Evolutionary conservation across 768 basidiomycete genomes (phyloP), one percentile per base, ranked within the genome.

Genomic region (Chlorophyllum brunneum): DNA sequence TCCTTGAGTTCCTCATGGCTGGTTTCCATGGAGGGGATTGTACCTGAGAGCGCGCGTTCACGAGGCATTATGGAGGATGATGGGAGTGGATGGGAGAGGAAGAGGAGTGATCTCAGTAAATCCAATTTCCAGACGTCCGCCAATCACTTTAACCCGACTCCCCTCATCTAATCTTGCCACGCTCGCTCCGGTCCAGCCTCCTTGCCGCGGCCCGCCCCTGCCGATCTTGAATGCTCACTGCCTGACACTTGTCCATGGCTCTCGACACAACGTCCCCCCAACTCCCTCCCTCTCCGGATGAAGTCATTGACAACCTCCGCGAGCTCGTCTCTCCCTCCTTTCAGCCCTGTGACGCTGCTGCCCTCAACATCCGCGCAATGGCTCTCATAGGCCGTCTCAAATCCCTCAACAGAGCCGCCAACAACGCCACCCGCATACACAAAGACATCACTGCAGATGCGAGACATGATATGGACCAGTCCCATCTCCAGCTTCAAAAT

Each of bases 21-120:
- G 41, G 79, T 77, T 72, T 89, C 86, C 92, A 94, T 93, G 40
- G 90, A 92, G 16, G 92, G 92, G 65, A 95, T 94, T 9, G 86
- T 85, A 43, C 92, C 92, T 23, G 88, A 86, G 63, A 81, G 76
- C 15, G 81, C 66, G 57, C 81, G 83, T 48, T 76, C 70, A 54
- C 74, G 71, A 61, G 73, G 64, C 72, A 74, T 74, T 51, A 64
- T 65, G 64, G 22, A 60, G 64, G 51, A 52, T 51, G 58, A 48
- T 48, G 48, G 44, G 57, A 39, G 54, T 42, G 48, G 36, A 41
- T 42, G 29, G 45, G 56, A 53, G 48, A 46, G 33, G 58, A 54
- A 51, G 22, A 39, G 13, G 54, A 47, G 59, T 58, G 51, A 51
- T n/a, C 52, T 56, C 37, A 50, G n/a, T 10, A 39, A 26, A 20